A percentile compares a stretch with the other conserved stretches of the same genome.
Evolutionary conservation across 1,284 basidiomycete species (phyloP).

Genomic region (Heterobasidion occidentale): DNA sequence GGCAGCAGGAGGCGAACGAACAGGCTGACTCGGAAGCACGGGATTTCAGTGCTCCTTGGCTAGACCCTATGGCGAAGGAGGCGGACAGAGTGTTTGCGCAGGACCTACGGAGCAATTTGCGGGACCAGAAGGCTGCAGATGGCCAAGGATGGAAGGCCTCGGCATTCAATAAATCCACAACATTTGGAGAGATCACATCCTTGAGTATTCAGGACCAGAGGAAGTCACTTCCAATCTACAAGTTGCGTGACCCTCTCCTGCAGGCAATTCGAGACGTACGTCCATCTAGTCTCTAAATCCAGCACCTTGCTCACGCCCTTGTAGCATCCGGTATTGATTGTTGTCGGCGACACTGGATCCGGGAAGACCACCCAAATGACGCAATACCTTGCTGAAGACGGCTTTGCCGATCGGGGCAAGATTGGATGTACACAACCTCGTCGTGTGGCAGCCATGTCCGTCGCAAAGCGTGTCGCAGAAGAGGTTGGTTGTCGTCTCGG

Average conservation of each 20-base stretch:
- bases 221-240: slow-evolving; percentile 89
- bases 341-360: slow-evolving; percentile 85
- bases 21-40: slow-evolving; percentile 89
- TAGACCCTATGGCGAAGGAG: slow-evolving; percentile 95
- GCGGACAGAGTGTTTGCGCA: slow-evolving; percentile 89
- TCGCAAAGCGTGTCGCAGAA: slow-evolving; percentile 96
- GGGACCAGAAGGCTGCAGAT: slow-evolving; percentile 78
- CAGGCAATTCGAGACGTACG: slow-evolving; percentile 85
- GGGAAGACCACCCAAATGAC: slow-evolving; percentile 83
- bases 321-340: slow-evolving; percentile 86
- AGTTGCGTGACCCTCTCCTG: slow-evolving; percentile 87
- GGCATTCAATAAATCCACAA: slow-evolving; percentile 95
- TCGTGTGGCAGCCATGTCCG: slow-evolving; percentile 99
- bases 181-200: slow-evolving; percentile 87
- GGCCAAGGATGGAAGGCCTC: slow-evolving; percentile 89
- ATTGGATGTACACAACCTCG: slow-evolving; percentile 98
- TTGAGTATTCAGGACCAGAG: slow-evolving; percentile 94
- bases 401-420: slow-evolving; percentile 72
- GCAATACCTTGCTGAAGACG: slow-evolving; percentile 73
- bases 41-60: slow-evolving; percentile 93
- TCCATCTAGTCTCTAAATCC: slow-evolving; percentile 12
- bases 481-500: slow-evolving; percentile 96
- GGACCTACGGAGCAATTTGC: slow-evolving; percentile 79
- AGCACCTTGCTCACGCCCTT: slow-evolving; percentile 16
- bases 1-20: slow-evolving; percentile 93